Conservation (phyloP, 2,329 filamentous ascomycete genomes). For the Diaporthe velutina region DNA sequence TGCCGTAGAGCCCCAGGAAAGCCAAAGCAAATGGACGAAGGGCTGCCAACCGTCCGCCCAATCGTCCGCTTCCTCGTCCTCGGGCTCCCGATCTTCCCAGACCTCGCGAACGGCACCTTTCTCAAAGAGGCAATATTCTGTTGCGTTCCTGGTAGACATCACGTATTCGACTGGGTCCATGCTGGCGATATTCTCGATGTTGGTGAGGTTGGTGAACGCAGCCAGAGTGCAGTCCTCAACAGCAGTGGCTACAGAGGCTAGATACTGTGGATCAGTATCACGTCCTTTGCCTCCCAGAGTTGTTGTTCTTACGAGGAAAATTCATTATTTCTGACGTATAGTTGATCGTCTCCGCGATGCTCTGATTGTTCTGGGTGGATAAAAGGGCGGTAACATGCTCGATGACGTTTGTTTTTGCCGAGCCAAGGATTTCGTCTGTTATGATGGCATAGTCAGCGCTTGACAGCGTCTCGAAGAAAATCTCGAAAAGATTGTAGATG, state of each 20-base stretch:
- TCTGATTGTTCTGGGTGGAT: neutral
- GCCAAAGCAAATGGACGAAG: neutral
- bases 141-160: neutral
- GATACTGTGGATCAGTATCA: neutral
- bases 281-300: neutral
- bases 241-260: neutral
- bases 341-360: neutral
- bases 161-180: neutral
- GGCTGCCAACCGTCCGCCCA: too few relatives aligned
- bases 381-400: neutral
- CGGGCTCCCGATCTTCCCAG: too few relatives aligned
- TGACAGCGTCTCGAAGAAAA: too few relatives aligned
- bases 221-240: neutral
- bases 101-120: neutral
- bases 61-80: neutral
- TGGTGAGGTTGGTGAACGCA: neutral
- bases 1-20: neutral
- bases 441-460: neutral
- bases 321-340: neutral
- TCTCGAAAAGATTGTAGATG: neutral
- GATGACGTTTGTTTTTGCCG: neutral
- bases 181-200: neutral
- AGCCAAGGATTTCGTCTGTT: neutral
- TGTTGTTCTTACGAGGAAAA: neutral
- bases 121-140: neutral